Conservation (phyloP, 495 filamentous ascomycete species). For the Penicillium argentinense region DNA sequence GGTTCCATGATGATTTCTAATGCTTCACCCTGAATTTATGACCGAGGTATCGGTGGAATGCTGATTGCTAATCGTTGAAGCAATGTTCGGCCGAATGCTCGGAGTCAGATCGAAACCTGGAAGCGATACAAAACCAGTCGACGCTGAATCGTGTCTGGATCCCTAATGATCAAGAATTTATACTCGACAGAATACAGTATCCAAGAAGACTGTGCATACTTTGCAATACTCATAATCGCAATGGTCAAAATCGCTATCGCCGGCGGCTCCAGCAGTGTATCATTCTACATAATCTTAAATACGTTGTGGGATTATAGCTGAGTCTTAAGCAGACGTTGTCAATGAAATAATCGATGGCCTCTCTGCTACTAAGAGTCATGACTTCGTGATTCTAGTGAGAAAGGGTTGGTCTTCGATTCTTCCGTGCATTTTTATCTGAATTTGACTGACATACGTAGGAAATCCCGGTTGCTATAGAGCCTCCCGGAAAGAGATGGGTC, state of each 20-base stretch:
- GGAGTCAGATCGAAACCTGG: neutral
- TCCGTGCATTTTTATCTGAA: neutral
- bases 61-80: too few species aligned
- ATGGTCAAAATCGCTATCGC: conserved; percentile 60
- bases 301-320: conserved; percentile 2
- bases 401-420: conserved; percentile 29
- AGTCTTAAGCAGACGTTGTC: conserved; percentile 44
- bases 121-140: too few species aligned
- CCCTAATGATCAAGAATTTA: neutral
- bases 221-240: too few species aligned
- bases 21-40: too few species aligned
- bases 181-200: neutral
- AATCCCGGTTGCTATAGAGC: conserved; percentile 4
- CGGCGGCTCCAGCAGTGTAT: conserved; percentile 54
- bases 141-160: neutral
- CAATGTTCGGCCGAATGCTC: neutral
- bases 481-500: conserved; percentile 32
- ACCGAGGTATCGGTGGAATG: too few species aligned
- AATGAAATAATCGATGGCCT: conserved; percentile 56
- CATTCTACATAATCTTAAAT: conserved; percentile 8
- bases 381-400: conserved; percentile 49
- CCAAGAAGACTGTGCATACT: too few species aligned
- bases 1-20: too few species aligned
- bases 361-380: conserved; percentile 48
- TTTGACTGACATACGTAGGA: conserved; percentile 3